Percentiles rank a stretch among this genome's conserved stretches.
Evolutionary conservation across 2,329 filamentous ascomycete species (phyloP).

Genomic region (Calonectria crousiana): DNA sequence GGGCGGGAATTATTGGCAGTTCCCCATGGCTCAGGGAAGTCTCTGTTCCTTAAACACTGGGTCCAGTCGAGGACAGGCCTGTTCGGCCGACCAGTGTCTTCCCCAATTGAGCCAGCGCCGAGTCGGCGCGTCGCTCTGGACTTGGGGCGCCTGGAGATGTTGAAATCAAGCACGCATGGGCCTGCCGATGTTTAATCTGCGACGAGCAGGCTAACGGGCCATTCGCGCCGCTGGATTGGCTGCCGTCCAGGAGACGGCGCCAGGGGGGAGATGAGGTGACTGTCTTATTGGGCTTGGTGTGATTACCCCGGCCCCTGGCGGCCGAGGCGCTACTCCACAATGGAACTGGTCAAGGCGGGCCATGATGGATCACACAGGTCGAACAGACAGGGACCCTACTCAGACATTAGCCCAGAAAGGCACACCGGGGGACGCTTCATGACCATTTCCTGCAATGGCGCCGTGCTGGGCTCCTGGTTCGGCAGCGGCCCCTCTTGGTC

Average conservation of each 20-base stretch:
- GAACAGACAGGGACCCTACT: background rate
- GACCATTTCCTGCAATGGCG: conserved; percentile 30
- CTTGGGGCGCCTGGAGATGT: conserved; percentile 5
- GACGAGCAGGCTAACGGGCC: conserved; percentile 31
- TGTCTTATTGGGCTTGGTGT: conserved; percentile 43
- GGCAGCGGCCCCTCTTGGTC: conserved; percentile 18
- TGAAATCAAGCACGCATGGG: conserved; percentile 21
- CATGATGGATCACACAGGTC: conserved; percentile 27
- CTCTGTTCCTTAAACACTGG: conserved; percentile 23
- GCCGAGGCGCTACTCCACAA: conserved; percentile 28
- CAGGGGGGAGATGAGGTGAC: conserved; percentile 39
- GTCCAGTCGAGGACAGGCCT: background rate
- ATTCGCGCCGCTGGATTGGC: conserved; percentile 39
- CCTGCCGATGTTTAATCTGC: conserved; percentile 37
- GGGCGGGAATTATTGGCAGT: background rate
- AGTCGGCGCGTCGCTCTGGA: conserved; percentile 29
- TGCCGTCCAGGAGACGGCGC: conserved; percentile 21
- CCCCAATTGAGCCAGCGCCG: conserved; percentile 34
- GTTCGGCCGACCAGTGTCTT: conserved; percentile 24
- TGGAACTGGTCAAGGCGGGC: conserved; percentile 26
- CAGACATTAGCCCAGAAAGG: conserved; percentile 18
- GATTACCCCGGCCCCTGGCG: conserved; percentile 39
- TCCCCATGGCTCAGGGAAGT: background rate
- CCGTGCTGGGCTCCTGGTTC: conserved; percentile 27
- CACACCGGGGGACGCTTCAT: background rate